These are phyloP conservation scores for Sextonia rubra DNA, from an alignment of 164 flowering plant species.

Conservation along the genomic window DNA sequence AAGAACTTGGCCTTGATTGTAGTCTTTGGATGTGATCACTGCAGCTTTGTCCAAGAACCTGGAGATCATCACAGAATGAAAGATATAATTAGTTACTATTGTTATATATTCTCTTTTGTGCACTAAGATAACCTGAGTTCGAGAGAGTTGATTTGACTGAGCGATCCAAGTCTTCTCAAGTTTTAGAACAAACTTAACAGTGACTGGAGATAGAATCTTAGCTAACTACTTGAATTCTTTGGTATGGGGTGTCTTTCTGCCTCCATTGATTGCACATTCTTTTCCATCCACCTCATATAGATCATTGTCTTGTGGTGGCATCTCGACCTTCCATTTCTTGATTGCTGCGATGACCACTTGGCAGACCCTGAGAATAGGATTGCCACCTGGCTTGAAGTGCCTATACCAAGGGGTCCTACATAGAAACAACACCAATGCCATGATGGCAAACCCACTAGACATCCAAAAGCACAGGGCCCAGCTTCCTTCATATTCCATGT, in stretches of 20 bases:
- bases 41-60: slow-evolving; percentile 90
- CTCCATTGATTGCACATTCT: slow-evolving; percentile 33
- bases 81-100: too few relatives aligned
- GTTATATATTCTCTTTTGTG: too few relatives aligned
- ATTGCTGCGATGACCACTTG: slow-evolving; percentile 66
- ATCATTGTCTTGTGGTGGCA: slow-evolving; percentile 31
- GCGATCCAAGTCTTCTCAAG: too few relatives aligned
- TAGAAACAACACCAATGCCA: slow-evolving; percentile 64
- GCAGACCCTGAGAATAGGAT: slow-evolving; percentile 66
- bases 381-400: slow-evolving; percentile 71
- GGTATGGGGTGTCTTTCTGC: slow-evolving; percentile 67
- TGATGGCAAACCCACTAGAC: slow-evolving; percentile 60
- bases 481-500: slow-evolving; percentile 72
- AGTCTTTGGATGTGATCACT: slow-evolving; percentile 39
- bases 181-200: too few relatives aligned
- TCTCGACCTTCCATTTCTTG: slow-evolving; percentile 50
- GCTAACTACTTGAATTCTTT: slow-evolving; percentile 69
- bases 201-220: background rate
- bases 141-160: too few relatives aligned
- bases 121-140: too few relatives aligned
- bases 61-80: background rate
- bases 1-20: slow-evolving; percentile 13
- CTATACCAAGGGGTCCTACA: slow-evolving; percentile 62
- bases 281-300: slow-evolving; percentile 44
- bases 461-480: slow-evolving; percentile 90